Evolutionary conservation across 805 yeast genomes (phyloP), one percentile per base, ranked within the genome.

Genomic region (Yamadazyma sp.): DNA sequence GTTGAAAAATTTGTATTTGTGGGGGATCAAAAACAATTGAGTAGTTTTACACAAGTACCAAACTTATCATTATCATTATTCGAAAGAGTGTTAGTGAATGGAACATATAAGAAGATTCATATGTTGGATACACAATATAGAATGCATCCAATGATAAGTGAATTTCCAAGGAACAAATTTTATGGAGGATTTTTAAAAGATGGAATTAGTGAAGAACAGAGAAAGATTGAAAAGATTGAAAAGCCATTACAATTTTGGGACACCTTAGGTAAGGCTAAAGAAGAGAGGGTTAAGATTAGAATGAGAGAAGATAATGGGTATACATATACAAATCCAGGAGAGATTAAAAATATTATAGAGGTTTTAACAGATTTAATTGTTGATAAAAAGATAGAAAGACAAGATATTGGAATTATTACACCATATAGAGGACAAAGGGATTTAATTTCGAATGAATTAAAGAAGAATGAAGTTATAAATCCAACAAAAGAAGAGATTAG

Each of bases 351-450:
- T 26, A 67, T 82, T 7, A 48, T 70, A n/a, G 62, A 72, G 38
- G 59, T 73, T 0, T 47, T 82, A 28, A 72, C 67, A 30, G 63
- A 61, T 16, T 60, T 82, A 43, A 69, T 80, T 13, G 62, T 69
- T 39, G 81, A 76, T 21, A 78, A 80, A 48, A 65, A 68, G 10
- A 70, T 81, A 18, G 45, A 59, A 7, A 64, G 69, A 26, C 55
- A 62, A 2, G 70, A 76, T 23, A 80, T 82, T 35, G 84, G 86
- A 44, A 62, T 82, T 10, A 78, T 82, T 38, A 82, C 88, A 0
- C 86, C 87, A n/a, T 82, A 82, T 52, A 72, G 85, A 27, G 86
- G 86, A 0, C 89, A 82, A 49, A 62, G 88, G 45, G 86, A 81
- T 49, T 52, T 76, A 38, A 58, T 82, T 12, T 77, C 87, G 0